These are phyloP conservation scores for Dothiorella sarmentorum DNA, from an alignment of 2,329 filamentous ascomycete species.

Conservation along the genomic window DNA sequence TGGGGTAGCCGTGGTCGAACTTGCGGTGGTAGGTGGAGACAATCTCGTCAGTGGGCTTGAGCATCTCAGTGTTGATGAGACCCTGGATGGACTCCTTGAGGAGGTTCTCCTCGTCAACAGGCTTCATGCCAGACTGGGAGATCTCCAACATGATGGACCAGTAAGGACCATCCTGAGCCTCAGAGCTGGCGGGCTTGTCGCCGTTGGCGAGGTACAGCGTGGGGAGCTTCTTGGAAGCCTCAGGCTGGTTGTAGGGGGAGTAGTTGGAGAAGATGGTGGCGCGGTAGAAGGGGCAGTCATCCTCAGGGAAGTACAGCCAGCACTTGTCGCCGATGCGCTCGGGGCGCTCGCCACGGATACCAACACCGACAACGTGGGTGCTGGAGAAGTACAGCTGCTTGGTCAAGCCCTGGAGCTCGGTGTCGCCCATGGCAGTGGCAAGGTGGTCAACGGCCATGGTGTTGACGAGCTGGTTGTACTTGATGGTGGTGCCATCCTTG, in stretches of 20 bases:
- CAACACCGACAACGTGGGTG: constrained; percentile 95
- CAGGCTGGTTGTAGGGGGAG: constrained; percentile 95
- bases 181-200: constrained; percentile 68
- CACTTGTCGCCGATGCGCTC: constrained; percentile 99
- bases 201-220: constrained; percentile 84
- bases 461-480: constrained; percentile 88
- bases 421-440: constrained; percentile 80
- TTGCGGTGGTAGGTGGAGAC: constrained; percentile 97
- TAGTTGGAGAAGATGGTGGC: constrained; percentile 99
- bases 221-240: constrained; percentile 75
- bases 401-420: constrained; percentile 76
- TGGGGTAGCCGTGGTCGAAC: constrained; percentile 98
- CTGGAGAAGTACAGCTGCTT: constrained; percentile 96
- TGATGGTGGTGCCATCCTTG: constrained; percentile 79
- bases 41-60: constrained; percentile 86
- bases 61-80: constrained; percentile 96
- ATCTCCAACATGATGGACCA: constrained; percentile 99
- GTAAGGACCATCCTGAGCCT: constrained; percentile 85
- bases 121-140: constrained; percentile 93
- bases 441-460: constrained; percentile 95
- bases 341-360: constrained; percentile 84
- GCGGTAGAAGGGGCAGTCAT: constrained; percentile 98
- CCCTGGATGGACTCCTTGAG: constrained; percentile 91
- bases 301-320: constrained; percentile 99
- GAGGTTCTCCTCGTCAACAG: constrained; percentile 79